These are phyloP conservation scores for Notholithocarpus densiflorus DNA, from an alignment of 306 rosid species.

Conservation along the genomic window DNA sequence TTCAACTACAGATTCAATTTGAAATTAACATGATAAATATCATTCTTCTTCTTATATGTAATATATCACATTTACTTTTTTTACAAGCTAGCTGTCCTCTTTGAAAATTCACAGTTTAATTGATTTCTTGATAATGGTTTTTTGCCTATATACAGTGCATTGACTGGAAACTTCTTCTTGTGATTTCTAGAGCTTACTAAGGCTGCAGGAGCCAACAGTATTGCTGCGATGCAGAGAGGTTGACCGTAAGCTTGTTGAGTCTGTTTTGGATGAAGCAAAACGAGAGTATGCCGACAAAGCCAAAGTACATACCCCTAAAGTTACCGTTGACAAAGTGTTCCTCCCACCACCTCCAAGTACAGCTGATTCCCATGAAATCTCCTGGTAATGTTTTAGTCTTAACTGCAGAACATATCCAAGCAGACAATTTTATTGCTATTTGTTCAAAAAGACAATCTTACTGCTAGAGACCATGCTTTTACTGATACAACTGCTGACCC, in stretches of 20 bases:
- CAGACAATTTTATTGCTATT: background rate
- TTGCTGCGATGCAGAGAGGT: slow-evolving; percentile 55
- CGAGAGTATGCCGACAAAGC: slow-evolving; percentile 47
- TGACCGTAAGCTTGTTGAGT: slow-evolving; percentile 47
- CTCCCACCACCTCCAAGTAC: slow-evolving; percentile 49
- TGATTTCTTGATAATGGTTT: background rate
- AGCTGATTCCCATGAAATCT: slow-evolving; percentile 37
- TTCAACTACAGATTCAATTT: no score
- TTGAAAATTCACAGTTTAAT: background rate
- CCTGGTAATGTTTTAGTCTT: slow-evolving; percentile 36
- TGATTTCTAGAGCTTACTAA: slow-evolving; percentile 35
- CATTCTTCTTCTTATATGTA: background rate
- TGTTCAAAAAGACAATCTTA: background rate
- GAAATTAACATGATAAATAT: no score
- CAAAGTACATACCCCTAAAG: slow-evolving; percentile 26
- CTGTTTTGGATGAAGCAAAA: slow-evolving; percentile 49
- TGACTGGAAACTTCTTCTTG: background rate
- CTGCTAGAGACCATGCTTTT: background rate
- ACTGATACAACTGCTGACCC: background rate
- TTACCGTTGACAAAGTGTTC: slow-evolving; percentile 44
- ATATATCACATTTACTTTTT: background rate
- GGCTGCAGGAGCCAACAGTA: slow-evolving; percentile 52
- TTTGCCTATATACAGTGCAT: background rate
- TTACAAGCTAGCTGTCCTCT: background rate
- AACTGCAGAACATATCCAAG: background rate